Percentiles rank a stretch among this genome's conserved stretches.
Conservation (phyloP, 163 green algal genomes). For the Prototheca wickerhamii region DNA sequence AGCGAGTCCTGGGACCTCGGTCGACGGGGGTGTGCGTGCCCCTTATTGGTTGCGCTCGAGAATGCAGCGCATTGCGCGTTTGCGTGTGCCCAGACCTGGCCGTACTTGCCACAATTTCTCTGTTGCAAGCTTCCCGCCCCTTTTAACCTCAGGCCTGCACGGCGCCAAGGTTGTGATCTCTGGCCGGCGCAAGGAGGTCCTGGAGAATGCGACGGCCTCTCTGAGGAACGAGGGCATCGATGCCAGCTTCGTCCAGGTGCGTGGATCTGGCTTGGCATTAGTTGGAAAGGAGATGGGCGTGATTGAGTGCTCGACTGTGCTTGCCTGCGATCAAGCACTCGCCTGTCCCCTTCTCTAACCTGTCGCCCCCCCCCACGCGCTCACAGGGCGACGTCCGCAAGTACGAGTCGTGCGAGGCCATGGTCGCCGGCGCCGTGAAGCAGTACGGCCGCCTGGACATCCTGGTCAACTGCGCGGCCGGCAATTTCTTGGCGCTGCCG, state of each 20-base stretch:
- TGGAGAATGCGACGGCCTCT: conserved; percentile 46
- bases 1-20: too few species aligned
- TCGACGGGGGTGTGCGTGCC: not conserved
- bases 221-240: conserved; percentile 53
- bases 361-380: not conserved
- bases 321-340: not conserved
- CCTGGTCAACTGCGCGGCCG: conserved; percentile 91
- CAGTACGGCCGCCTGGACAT: conserved; percentile 68
- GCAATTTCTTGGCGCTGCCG: conserved; percentile 86
- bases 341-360: not conserved
- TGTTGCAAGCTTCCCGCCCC: not conserved
- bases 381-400: conserved; percentile 80
- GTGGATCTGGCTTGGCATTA: not conserved
- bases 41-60: too few species aligned
- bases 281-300: not conserved
- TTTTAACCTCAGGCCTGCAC: conserved; percentile 66
- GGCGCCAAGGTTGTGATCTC: conserved; percentile 75
- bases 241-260: conserved; percentile 34
- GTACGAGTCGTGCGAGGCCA: conserved; percentile 54
- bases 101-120: too few species aligned
- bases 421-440: conserved; percentile 24
- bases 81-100: too few species aligned
- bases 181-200: conserved; percentile 65
- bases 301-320: not conserved
- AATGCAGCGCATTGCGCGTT: too few species aligned